Percentiles rank a stretch among this genome's conserved stretches.
phyloP scores from a whole-genome alignment of 2,329 filamentous ascomycete species.

The Fusarium siculi region DNA sequence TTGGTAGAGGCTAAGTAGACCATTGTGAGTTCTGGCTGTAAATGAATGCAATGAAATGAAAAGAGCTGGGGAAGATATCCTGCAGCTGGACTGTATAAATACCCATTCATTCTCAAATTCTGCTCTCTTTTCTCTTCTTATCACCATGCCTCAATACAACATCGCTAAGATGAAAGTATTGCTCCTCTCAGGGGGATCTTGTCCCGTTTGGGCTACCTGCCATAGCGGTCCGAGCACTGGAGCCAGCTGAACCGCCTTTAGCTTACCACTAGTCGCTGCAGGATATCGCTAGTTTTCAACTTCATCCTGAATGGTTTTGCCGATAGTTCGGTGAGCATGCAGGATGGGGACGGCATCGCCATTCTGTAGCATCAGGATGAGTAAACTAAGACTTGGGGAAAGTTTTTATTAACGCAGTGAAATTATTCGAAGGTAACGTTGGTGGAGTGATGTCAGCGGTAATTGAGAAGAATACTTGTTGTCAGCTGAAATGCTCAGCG shows the following conservation, averaged over 20 bases:
- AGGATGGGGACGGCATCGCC: not conserved
- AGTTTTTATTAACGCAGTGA: not conserved
- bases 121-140: not conserved
- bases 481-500: too few relatives aligned
- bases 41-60: not conserved
- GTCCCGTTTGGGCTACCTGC: not conserved
- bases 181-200: not conserved
- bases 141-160: not conserved
- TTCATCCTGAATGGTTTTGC: not conserved
- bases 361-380: not conserved
- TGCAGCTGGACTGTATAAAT: not conserved
- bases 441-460: too few relatives aligned
- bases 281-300: not conserved
- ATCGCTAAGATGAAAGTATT: not conserved
- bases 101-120: rapidly evolving
- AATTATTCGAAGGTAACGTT: too few relatives aligned
- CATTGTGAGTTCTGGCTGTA: not conserved
- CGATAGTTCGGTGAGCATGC: too few relatives aligned
- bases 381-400: too few relatives aligned
- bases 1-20: not conserved
- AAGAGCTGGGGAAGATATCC: rapidly evolving
- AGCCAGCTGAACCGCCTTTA: not conserved
- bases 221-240: not conserved
- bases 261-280: not conserved
- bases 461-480: too few relatives aligned